Conservation (phyloP, 768 basidiomycete species). For the Termitomyces eurrhizus region DNA sequence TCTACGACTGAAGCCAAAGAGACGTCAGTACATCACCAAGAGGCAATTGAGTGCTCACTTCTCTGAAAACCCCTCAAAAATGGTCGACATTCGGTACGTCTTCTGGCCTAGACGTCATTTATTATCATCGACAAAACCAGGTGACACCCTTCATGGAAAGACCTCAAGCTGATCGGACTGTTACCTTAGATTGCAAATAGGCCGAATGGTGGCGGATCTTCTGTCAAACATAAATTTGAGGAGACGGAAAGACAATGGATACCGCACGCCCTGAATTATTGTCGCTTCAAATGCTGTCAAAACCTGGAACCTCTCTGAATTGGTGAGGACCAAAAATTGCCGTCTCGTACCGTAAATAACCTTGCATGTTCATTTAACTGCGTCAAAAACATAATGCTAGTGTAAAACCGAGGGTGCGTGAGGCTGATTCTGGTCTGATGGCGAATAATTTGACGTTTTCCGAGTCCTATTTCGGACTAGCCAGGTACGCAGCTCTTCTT, state of each 20-base stretch:
- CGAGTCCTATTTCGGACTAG: not conserved
- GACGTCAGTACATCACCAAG: not conserved
- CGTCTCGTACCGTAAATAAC: not conserved
- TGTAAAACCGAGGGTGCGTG: not conserved
- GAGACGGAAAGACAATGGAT: not conserved
- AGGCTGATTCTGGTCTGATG: not conserved
- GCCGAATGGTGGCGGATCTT: not conserved
- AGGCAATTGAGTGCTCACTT: not conserved
- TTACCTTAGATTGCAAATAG: not conserved
- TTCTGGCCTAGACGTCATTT: not conserved
- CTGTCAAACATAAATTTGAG: not conserved
- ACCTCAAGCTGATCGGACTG: not conserved
- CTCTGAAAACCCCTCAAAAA: not conserved
- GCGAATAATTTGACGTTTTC: not conserved
- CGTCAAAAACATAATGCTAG: not conserved
- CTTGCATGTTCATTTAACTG: not conserved
- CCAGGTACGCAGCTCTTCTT: not conserved
- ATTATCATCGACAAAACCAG: not conserved
- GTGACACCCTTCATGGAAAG: not conserved
- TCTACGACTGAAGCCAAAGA: not conserved
- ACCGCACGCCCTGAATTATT: not conserved
- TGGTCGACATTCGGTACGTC: not conserved
- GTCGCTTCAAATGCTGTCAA: not conserved
- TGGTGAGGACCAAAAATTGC: not conserved
- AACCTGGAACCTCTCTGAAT: not conserved